These are phyloP conservation scores for Colletotrichum agaves DNA, from an alignment of 2,329 filamentous ascomycete genomes.

Conservation along the genomic window DNA sequence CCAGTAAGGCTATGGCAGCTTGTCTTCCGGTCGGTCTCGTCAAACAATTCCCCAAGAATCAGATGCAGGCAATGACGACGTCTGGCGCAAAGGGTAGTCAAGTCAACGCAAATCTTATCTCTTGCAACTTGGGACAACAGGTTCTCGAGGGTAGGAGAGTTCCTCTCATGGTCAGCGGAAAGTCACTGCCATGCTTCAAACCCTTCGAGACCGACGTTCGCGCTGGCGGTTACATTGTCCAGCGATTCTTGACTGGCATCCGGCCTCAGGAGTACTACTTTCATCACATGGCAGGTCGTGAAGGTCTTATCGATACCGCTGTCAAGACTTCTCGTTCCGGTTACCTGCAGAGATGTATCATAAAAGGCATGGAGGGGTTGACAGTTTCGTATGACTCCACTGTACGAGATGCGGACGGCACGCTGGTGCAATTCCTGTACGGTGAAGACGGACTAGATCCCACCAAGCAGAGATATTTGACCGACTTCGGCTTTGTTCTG, in stretches of 20 bases:
- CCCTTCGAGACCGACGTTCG: slow-evolving; percentile 90
- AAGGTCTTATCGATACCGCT: slow-evolving; percentile 98
- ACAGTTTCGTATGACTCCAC: slow-evolving; percentile 93
- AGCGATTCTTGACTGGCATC: slow-evolving; percentile 97
- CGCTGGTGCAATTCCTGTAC: slow-evolving; percentile 93
- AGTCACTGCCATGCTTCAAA: slow-evolving; percentile 92
- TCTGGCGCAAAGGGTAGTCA: slow-evolving; percentile 93
- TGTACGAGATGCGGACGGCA: slow-evolving; percentile 93
- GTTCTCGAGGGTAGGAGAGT: slow-evolving; percentile 95
- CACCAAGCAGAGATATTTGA: slow-evolving; percentile 91
- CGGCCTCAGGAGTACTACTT: slow-evolving; percentile 99
- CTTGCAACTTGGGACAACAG: slow-evolving; percentile 96
- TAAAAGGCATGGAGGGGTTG: slow-evolving; percentile 98
- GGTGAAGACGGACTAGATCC: slow-evolving; percentile 96
- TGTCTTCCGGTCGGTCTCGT: slow-evolving; percentile 86
- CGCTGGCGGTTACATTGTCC: slow-evolving; percentile 92
- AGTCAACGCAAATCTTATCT: slow-evolving; percentile 98
- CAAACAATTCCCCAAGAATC: slow-evolving; percentile 94
- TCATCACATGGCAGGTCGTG: slow-evolving; percentile 98
- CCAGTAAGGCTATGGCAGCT: slow-evolving; percentile 78
- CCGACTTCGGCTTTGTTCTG: slow-evolving; percentile 89
- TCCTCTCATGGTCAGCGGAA: slow-evolving; percentile 97
- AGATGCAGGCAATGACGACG: slow-evolving; percentile 99
- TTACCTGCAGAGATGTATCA: slow-evolving; percentile 94
- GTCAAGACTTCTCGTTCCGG: slow-evolving; percentile 98